Evolutionary conservation across 208 protist genomes (phyloP), one percentile per base, ranked within the genome.

Genomic region (Strigomonas culicis): DNA sequence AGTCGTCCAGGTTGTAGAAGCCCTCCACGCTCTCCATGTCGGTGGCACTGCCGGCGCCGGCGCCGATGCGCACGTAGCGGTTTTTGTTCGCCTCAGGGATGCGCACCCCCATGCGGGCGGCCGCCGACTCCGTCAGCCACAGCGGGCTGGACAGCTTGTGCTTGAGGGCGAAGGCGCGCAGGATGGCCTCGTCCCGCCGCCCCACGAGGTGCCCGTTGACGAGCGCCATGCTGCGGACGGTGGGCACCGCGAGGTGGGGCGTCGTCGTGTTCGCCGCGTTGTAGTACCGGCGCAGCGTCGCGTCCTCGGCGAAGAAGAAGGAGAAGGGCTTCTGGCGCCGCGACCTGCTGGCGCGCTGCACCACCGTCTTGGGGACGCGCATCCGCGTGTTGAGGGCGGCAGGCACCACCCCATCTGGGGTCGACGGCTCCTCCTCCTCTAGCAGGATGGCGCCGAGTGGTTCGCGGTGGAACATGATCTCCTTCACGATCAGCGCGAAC

Each of bases 1-100:
- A 90, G 66, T 95, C 90, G 6, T 86, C 83, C 25, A 95, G 66
- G 66, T 95, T 95, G 77, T 93, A 95, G 41, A 95, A 95, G 4
- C 85, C 78, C 6, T 93, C 82, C n/a, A 58, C 68, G 25, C 77
- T 76, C 28, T 88, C 84, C 4, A 77, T 72, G 0, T 63, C 71
- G 58, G 77, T 70, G 52, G 2, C 53, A 10, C 88, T 84, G 19
- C 72, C 75, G 1, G 84, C 82, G 2, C 46, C 67, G 27, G 72
- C 74, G 17, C 90, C 90, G 62, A 93, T 88, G 27, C 71, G 76
- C 11, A 88, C 89, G 65, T 73, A 93, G 49, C 88, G 72, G 41
- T 72, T 77, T 24, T 67, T 56, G 62, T 90, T 68, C 32, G 78
- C 75, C 8, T 75, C 75, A 13, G 73, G 70, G 46, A 95, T 92